Percentiles rank a stretch among this genome's conserved stretches.
Evolutionary conservation across 1,284 basidiomycete genomes (phyloP).

Genomic region (Ustilago crameri): DNA sequence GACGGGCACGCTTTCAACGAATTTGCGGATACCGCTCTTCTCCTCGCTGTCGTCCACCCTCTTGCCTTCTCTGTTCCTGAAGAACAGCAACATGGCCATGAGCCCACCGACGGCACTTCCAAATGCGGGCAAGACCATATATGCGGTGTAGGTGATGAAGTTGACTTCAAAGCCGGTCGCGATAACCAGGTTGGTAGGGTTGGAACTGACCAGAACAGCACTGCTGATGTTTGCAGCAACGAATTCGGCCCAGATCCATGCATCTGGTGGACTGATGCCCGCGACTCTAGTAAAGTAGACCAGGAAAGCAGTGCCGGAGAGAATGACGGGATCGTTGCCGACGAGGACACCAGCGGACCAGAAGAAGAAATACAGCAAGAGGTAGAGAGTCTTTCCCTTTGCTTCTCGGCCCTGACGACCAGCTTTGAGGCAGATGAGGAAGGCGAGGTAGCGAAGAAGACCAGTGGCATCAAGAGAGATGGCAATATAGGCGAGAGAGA

Average conservation of each 20-base stretch:
- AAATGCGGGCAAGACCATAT: slow-evolving; percentile 63
- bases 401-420: slow-evolving; percentile 46
- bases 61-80: slow-evolving; percentile 44
- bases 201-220: slow-evolving; percentile 69
- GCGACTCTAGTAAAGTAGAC: slow-evolving; percentile 84
- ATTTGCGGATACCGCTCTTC: slow-evolving; percentile 25
- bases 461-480: slow-evolving; percentile 92
- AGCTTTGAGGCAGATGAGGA: slow-evolving; percentile 51
- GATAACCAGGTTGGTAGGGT: slow-evolving; percentile 70
- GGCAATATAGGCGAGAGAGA: slow-evolving; percentile 91
- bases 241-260: slow-evolving; percentile 79
- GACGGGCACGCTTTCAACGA: slow-evolving; percentile 37
- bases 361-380: slow-evolving; percentile 83
- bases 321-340: slow-evolving; percentile 76
- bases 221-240: slow-evolving; percentile 79
- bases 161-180: slow-evolving; percentile 63
- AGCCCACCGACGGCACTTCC: slow-evolving; percentile 54
- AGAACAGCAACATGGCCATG: slow-evolving; percentile 50
- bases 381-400: slow-evolving; percentile 74
- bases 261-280: slow-evolving; percentile 73
- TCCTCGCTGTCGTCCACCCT: slow-evolving; percentile 1
- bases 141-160: slow-evolving; percentile 64
- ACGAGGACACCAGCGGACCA: slow-evolving; percentile 81
- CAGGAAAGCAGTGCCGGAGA: slow-evolving; percentile 81
- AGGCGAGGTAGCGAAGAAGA: slow-evolving; percentile 82